Evolutionary conservation across 495 filamentous ascomycete genomes (phyloP).

Genomic region (Aspergillus hancockii): DNA sequence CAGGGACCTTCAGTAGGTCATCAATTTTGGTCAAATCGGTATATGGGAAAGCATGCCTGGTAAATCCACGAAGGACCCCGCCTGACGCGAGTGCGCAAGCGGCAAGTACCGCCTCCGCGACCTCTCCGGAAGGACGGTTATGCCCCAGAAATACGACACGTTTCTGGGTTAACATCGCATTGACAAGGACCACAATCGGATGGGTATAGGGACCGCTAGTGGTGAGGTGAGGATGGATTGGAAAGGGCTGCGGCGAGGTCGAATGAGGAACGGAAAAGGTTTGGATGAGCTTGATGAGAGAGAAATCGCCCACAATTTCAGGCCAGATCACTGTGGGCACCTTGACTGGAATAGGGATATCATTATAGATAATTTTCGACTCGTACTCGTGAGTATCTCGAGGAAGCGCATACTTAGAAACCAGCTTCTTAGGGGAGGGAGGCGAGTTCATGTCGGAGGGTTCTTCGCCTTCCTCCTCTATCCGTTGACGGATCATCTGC

Average conservation of each 20-base stretch:
- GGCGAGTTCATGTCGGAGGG: conserved; percentile 29
- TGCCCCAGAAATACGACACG: conserved; percentile 94
- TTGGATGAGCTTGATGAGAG: conserved; percentile 93
- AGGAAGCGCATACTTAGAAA: conserved; percentile 62
- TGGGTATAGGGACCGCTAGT: conserved; percentile 74
- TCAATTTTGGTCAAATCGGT: conserved; percentile 98
- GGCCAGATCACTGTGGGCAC: conserved; percentile 89
- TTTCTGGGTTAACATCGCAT: conserved; percentile 87
- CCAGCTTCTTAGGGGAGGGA: conserved; percentile 51
- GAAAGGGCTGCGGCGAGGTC: conserved; percentile 81
- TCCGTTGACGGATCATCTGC: conserved; percentile 78
- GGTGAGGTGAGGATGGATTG: conserved; percentile 87
- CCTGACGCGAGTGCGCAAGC: conserved; percentile 92
- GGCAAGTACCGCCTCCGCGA: conserved; percentile 91
- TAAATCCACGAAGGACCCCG: conserved; percentile 93
- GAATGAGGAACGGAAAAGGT: conserved; percentile 82
- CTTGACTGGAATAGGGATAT: conserved; percentile 94
- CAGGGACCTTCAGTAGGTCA: conserved; percentile 90
- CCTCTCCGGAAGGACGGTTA: conserved; percentile 88
- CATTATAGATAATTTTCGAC: conserved; percentile 89
- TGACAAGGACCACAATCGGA: conserved; percentile 56
- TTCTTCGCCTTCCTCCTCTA: conserved; percentile 47
- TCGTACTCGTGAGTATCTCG: conserved; percentile 98
- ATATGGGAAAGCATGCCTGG: conserved; percentile 97
- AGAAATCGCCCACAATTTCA: conserved; percentile 97